Conservation (phyloP, 768 basidiomycete genomes). For the Mycena capillaripes region DNA sequence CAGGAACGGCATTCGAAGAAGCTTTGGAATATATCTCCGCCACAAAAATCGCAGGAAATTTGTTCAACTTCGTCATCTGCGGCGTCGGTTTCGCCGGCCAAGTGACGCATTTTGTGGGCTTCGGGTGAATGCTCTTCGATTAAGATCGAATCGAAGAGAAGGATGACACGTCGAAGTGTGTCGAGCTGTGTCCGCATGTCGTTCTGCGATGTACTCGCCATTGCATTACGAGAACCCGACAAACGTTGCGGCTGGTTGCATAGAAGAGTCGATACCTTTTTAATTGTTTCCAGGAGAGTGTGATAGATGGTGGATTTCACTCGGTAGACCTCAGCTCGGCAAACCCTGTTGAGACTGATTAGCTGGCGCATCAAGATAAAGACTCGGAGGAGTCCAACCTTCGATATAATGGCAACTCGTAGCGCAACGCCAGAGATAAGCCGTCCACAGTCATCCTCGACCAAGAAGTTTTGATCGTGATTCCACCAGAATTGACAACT, state of each 20-base stretch:
- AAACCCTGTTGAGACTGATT: slow-evolving; percentile 66
- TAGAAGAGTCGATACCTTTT: neutral
- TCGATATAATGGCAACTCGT: slow-evolving; percentile 86
- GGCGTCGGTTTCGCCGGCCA: neutral
- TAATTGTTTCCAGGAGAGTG: slow-evolving; percentile 54
- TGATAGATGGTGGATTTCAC: slow-evolving; percentile 77
- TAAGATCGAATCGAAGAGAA: slow-evolving; percentile 34
- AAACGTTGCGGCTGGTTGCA: neutral
- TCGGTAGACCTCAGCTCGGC: slow-evolving; percentile 82
- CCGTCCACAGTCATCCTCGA: slow-evolving; percentile 84
- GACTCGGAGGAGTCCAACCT: slow-evolving; percentile 66
- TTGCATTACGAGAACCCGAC: slow-evolving; percentile 1
- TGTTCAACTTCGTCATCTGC: slow-evolving; percentile 42
- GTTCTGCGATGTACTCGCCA: slow-evolving; percentile 11
- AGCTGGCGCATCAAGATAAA: neutral
- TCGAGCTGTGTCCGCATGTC: slow-evolving; percentile 5
- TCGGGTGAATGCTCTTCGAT: slow-evolving; percentile 42
- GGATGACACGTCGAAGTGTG: slow-evolving; percentile 20
- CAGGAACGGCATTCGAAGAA: slow-evolving; percentile 81
- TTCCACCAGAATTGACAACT: slow-evolving; percentile 84
- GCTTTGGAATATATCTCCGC: slow-evolving; percentile 84
- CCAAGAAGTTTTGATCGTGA: slow-evolving; percentile 90
- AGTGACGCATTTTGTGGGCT: slow-evolving; percentile 32
- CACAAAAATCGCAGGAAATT: slow-evolving; percentile 83
- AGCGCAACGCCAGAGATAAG: slow-evolving; percentile 69